A percentile compares a stretch with the other conserved stretches of the same genome.
phyloP scores from a whole-genome alignment of 805 yeast species.

The Teunomyces lycoperdinae region DNA sequence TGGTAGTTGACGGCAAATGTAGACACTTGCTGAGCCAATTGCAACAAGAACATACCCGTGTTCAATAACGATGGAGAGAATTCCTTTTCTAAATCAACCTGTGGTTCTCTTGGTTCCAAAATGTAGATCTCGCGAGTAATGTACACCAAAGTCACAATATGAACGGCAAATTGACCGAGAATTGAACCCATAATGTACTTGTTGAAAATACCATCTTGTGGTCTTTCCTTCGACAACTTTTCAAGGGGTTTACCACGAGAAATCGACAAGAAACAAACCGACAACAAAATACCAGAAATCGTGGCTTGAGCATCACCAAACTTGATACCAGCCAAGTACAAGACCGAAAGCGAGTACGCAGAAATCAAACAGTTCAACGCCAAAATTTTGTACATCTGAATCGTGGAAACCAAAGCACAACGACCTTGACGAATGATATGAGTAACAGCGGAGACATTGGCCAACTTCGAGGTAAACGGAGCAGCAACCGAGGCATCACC shows the following conservation, averaged over 20 bases:
- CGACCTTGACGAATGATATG: constrained; percentile 96
- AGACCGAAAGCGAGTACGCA: constrained; percentile 91
- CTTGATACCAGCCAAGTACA: constrained; percentile 95
- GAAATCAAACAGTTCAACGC: constrained; percentile 96
- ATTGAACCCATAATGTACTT: constrained; percentile 96
- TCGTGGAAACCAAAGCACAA: constrained; percentile 94
- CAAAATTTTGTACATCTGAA: constrained; percentile 97
- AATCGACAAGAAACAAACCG: constrained; percentile 92
- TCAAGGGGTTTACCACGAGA: constrained; percentile 91
- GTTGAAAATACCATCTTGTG: constrained; percentile 96
- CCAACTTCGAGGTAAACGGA: constrained; percentile 92
- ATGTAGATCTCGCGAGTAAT: constrained; percentile 80
- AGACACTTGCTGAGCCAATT: constrained; percentile 93
- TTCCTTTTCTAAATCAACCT: constrained; percentile 82
- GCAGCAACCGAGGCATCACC: constrained; percentile 99
- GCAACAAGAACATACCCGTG: constrained; percentile 93
- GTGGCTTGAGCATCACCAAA: constrained; percentile 99
- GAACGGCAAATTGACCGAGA: constrained; percentile 93
- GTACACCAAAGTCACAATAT: constrained; percentile 76
- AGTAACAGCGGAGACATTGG: constrained; percentile 89
- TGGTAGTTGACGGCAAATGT: constrained; percentile 97
- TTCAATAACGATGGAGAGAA: constrained; percentile 88
- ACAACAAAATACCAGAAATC: constrained; percentile 84
- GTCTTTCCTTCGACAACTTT: constrained; percentile 87
- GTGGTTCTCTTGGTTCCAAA: constrained; percentile 90